phyloP scores from a whole-genome alignment of 2,329 filamentous ascomycete species.

The Fusarium sp. region DNA sequence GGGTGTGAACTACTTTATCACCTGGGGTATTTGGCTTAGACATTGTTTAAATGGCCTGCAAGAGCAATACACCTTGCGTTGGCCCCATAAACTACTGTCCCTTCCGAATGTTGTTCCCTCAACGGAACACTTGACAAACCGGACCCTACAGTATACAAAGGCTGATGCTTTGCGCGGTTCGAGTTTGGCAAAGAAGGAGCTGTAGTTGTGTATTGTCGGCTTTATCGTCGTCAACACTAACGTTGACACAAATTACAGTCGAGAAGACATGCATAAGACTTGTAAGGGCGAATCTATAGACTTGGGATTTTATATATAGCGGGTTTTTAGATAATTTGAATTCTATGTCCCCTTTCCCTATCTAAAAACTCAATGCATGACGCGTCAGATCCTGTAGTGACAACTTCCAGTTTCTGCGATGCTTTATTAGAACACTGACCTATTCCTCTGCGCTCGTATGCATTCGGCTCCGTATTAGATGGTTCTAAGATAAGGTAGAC shows the following conservation, averaged over 20 bases:
- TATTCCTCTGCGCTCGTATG: too few relatives aligned
- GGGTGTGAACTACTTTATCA: background rate
- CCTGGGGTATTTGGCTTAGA: background rate
- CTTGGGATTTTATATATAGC: too few relatives aligned
- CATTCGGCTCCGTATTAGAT: too few relatives aligned
- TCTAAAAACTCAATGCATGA: too few relatives aligned
- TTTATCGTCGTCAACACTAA: rapidly evolving
- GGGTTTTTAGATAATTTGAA: too few relatives aligned
- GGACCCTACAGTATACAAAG: background rate
- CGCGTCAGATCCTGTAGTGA: too few relatives aligned
- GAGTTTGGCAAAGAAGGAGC: background rate
- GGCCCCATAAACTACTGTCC: rapidly evolving
- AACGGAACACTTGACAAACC: rapidly evolving
- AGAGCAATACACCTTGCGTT: background rate
- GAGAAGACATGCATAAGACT: background rate
- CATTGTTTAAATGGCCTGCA: background rate
- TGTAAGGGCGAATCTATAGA: too few relatives aligned
- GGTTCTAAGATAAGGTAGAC: too few relatives aligned
- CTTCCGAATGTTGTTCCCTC: background rate
- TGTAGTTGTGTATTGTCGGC: background rate
- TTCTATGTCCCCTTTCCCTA: too few relatives aligned
- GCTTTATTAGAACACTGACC: too few relatives aligned
- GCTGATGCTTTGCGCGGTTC: rapidly evolving
- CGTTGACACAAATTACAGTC: background rate
- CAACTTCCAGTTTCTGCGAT: too few relatives aligned